Evolutionary conservation across 768 basidiomycete species (phyloP).

Genomic region (Glaciozyma martinii): DNA sequence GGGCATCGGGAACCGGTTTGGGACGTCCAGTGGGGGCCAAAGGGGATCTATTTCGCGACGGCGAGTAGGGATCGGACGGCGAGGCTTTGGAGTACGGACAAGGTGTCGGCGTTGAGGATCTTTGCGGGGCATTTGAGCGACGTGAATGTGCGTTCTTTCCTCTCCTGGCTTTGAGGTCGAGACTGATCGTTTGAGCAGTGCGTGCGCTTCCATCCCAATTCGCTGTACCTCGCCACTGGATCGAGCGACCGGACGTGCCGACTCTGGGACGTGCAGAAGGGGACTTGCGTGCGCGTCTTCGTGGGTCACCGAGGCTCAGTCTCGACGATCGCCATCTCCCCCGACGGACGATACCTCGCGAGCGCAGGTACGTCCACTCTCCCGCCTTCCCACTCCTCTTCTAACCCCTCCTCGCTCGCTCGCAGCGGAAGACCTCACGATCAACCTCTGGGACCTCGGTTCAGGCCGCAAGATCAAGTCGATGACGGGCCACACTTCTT

Average conservation of each 20-base stretch:
- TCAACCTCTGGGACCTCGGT: conserved; percentile 93
- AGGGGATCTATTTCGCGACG: conserved; percentile 97
- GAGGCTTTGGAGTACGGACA: conserved; percentile 89
- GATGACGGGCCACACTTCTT: conserved; percentile 85
- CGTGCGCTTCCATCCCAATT: conserved; percentile 93
- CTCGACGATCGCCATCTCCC: conserved; percentile 75
- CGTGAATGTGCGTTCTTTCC: conserved; percentile 67
- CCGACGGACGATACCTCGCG: conserved; percentile 88
- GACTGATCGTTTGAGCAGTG: conserved; percentile 49
- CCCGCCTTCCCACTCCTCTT: neutral
- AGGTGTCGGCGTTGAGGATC: conserved; percentile 72
- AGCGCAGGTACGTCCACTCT: conserved; percentile 59
- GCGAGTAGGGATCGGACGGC: conserved; percentile 90
- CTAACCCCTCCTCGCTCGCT: neutral
- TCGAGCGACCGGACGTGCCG: conserved; percentile 94
- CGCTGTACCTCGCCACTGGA: conserved; percentile 90
- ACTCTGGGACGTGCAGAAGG: conserved; percentile 96
- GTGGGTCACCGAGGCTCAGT: conserved; percentile 87
- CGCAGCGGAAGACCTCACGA: conserved; percentile 76
- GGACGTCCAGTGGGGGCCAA: conserved; percentile 98
- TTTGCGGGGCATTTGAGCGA: conserved; percentile 95
- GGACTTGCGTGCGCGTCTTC: conserved; percentile 87
- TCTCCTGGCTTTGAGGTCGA: neutral
- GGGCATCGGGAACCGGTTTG: conserved; percentile 96
- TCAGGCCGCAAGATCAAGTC: conserved; percentile 92